Evolutionary conservation across 2,329 filamentous ascomycete genomes (phyloP).

Genomic region (Cladorrhinum sp.): DNA sequence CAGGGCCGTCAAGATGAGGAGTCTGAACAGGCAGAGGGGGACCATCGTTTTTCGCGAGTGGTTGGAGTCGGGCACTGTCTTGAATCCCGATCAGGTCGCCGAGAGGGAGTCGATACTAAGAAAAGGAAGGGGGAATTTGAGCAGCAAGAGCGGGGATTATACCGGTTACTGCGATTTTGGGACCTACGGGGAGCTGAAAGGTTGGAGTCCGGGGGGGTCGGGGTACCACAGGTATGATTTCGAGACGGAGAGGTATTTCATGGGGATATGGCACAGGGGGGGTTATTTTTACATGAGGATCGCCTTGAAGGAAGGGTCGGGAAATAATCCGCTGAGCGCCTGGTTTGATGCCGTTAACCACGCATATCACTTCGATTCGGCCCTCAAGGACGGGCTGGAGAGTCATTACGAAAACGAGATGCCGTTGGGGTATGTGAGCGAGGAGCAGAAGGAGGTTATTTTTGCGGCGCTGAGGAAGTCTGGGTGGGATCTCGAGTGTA

Average conservation of each 20-base stretch:
- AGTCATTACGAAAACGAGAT: slow-evolving; percentile 38
- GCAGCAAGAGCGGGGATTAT: slow-evolving; percentile 36
- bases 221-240: slow-evolving; percentile 36
- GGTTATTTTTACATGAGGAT: slow-evolving; percentile 50
- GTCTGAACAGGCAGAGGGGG: slow-evolving; percentile 81
- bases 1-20: slow-evolving; percentile 75
- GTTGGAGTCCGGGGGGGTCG: slow-evolving; percentile 30
- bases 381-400: slow-evolving; percentile 35
- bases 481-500: slow-evolving; percentile 66
- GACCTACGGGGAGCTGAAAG: slow-evolving; percentile 41
- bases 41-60: slow-evolving; percentile 69
- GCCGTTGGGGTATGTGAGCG: slow-evolving; percentile 44
- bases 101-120: slow-evolving; percentile 63
- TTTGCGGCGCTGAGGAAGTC: slow-evolving; percentile 38
- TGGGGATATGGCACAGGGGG: slow-evolving; percentile 51
- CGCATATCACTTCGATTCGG: slow-evolving; percentile 37
- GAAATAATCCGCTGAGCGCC: slow-evolving; percentile 34
- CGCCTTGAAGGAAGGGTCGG: slow-evolving; percentile 57
- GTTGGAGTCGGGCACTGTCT: slow-evolving; percentile 47
- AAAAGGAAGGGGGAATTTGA: slow-evolving; percentile 45
- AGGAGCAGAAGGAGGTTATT: slow-evolving; percentile 34
- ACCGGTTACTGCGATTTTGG: slow-evolving; percentile 34
- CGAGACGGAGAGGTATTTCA: slow-evolving; percentile 53
- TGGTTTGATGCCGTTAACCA: slow-evolving; percentile 44
- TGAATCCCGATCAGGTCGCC: slow-evolving; percentile 65